Base-by-base conservation (phyloP, 371 early-diverging fungal genomes). In the Apophysomyces ossiformis region DNA sequence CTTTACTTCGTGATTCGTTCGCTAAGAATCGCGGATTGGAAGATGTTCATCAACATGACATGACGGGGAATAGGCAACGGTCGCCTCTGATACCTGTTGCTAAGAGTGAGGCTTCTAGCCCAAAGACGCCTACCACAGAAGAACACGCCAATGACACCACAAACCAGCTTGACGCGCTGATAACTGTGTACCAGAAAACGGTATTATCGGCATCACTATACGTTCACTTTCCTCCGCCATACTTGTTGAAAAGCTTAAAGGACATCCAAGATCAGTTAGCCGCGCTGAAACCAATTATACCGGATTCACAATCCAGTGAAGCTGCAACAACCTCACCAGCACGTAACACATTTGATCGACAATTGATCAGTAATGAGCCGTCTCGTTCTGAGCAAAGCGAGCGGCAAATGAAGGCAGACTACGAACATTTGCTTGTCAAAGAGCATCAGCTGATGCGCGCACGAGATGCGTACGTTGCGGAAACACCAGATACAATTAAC, bases 181-280 rank as follows among this genome's bases (percentile, higher is more conserved):
- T 85, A 1, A 46, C 74, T 46, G 82, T 81, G 7, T 95, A 89
- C 65, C 76, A 87, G 73, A 78, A 77, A 38, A 91, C 87, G 4
- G 85, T 94, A 16, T 73, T 97, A 12, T 96, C 96, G 0, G 90
- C 90, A 5, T 96, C 96, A 0, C 95, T 95, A 3, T 87, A 88
- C 73, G 94, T 97, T 13, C 73, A 74, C 9, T 93, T 94, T 60
- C 90, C 94, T 5, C 90, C 90, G 5, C 98, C 98, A 2, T 95
- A 92, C 72, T 69, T 94, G 13, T 74, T 97, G 50, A 75, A 81
- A 12, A 75, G 82, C 32, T 79, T 94, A 72, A 87, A 88, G 32
- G 85, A 89, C 11, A 89, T 87, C 7, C 93, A 90, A 21, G 77
- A 75, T 39, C 81, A 73, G 32, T 41, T 81, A n/a, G 68, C 71